Percentiles rank a stretch among this genome's conserved stretches.
Conservation (phyloP, 2,329 filamentous ascomycete genomes). For the Nothomitra cinnamomea region DNA sequence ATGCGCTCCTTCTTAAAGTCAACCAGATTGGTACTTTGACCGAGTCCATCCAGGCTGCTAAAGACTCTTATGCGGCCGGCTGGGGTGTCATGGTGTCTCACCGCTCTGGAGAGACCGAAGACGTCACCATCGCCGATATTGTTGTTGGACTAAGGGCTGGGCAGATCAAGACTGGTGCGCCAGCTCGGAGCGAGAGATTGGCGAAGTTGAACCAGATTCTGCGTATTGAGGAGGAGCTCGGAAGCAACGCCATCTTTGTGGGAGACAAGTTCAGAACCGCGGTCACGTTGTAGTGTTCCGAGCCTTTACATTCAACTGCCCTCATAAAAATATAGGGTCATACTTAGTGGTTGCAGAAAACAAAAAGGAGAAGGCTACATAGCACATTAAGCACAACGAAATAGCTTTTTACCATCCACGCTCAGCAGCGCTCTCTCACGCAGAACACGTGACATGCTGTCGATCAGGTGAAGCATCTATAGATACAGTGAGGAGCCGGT, state of each 20-base stretch:
- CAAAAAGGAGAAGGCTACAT: neutral
- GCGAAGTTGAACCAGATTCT: conserved; percentile 99
- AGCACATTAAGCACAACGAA: no score
- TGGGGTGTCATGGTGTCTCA: conserved; percentile 99
- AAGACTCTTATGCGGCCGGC: conserved; percentile 87
- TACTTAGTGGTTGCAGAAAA: neutral
- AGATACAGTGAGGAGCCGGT: no score
- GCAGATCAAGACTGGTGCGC: conserved; percentile 98
- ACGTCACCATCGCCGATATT: conserved; percentile 97
- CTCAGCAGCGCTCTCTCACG: no score
- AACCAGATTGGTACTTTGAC: conserved; percentile 99
- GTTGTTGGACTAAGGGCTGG: conserved; percentile 90
- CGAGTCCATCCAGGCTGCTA: conserved; percentile 97
- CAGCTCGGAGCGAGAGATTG: conserved; percentile 89
- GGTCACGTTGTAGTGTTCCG: conserved; percentile 57
- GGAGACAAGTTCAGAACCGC: conserved; percentile 82
- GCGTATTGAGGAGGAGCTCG: conserved; percentile 98
- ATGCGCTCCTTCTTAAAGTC: conserved; percentile 95
- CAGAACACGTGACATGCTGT: no score
- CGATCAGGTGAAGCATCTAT: no score
- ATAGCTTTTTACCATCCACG: no score
- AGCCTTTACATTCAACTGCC: neutral
- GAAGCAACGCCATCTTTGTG: conserved; percentile 78
- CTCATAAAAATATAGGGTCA: neutral
- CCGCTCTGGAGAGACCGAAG: conserved; percentile 97